Percentiles rank a stretch among this genome's conserved stretches.
phyloP scores from a whole-genome alignment of 192 early-diverging fungal species.

The Linnemannia exigua region DNA sequence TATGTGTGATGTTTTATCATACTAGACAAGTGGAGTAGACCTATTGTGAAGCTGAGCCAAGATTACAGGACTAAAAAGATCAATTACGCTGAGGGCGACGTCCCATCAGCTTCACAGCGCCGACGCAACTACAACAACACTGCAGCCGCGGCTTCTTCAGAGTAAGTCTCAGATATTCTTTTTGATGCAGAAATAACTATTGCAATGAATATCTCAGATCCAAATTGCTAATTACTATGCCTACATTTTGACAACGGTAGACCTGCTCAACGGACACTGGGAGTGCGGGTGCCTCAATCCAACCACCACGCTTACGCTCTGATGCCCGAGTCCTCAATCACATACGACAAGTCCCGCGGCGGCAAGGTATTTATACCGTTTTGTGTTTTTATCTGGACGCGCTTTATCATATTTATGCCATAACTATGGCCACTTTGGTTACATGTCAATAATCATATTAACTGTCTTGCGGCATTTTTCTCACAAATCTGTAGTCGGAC shows the following conservation, averaged over 20 bases:
- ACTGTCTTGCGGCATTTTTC: neutral
- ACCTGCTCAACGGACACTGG: slow-evolving; percentile 23
- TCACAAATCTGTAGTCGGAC: slow-evolving; percentile 22
- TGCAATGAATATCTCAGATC: neutral
- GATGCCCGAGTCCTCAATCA: slow-evolving; percentile 48
- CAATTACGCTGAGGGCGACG: slow-evolving; percentile 30
- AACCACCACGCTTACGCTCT: slow-evolving; percentile 41
- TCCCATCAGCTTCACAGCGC: slow-evolving; percentile 12
- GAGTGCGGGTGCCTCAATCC: slow-evolving; percentile 46
- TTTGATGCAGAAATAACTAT: neutral
- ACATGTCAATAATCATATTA: neutral
- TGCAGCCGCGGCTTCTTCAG: slow-evolving; percentile 13
- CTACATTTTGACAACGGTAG: neutral
- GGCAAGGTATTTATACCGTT: slow-evolving; percentile 39
- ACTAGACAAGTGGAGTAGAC: slow-evolving; percentile 81
- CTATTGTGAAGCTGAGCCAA: slow-evolving; percentile 82
- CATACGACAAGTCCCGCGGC: slow-evolving; percentile 52
- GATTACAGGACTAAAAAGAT: slow-evolving; percentile 75
- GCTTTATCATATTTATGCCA: neutral
- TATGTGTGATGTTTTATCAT: neutral
- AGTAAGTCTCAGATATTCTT: slow-evolving; percentile 21
- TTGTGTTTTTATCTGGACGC: neutral
- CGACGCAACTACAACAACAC: slow-evolving; percentile 20
- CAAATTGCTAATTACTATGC: neutral
- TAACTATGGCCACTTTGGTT: neutral